These are phyloP conservation scores for Crithidia acanthocephali DNA, from an alignment of 208 protist genomes.

Conservation along the genomic window DNA sequence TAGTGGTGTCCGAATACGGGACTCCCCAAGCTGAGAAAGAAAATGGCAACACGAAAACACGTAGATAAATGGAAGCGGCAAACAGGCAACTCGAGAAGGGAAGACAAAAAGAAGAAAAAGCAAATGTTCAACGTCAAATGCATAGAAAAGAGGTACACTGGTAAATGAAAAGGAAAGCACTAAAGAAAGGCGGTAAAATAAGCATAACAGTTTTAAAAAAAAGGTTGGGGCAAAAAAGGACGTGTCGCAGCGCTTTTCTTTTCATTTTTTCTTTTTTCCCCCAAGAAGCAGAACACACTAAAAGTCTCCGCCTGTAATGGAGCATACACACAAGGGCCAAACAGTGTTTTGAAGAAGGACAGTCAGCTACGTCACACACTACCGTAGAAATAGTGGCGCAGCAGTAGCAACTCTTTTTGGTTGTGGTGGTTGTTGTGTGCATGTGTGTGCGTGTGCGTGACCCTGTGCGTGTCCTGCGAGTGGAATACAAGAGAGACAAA, in stretches of 20 bases:
- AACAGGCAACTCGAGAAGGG: neutral
- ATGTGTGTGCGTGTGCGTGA: too few species aligned
- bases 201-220: too few species aligned
- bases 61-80: neutral
- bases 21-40: neutral
- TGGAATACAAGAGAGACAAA: too few species aligned
- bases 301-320: neutral
- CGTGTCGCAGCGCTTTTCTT: neutral
- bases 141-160: too few species aligned
- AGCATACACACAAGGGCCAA: neutral
- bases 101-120: slow-evolving; percentile 8
- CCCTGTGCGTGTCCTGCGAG: too few species aligned
- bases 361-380: too few species aligned
- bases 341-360: neutral
- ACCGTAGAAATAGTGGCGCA: too few species aligned
- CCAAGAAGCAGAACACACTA: neutral
- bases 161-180: neutral
- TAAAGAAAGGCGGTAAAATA: slow-evolving; percentile 6
- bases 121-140: neutral
- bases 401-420: too few species aligned
- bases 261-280: neutral
- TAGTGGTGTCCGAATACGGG: neutral
- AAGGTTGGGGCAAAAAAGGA: neutral
- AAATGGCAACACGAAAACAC: neutral
- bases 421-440: too few species aligned